A percentile compares a stretch with the other conserved stretches of the same genome.
phyloP scores from a whole-genome alignment of 2,329 filamentous ascomycete genomes.

The Aspergillus aculeatus region DNA sequence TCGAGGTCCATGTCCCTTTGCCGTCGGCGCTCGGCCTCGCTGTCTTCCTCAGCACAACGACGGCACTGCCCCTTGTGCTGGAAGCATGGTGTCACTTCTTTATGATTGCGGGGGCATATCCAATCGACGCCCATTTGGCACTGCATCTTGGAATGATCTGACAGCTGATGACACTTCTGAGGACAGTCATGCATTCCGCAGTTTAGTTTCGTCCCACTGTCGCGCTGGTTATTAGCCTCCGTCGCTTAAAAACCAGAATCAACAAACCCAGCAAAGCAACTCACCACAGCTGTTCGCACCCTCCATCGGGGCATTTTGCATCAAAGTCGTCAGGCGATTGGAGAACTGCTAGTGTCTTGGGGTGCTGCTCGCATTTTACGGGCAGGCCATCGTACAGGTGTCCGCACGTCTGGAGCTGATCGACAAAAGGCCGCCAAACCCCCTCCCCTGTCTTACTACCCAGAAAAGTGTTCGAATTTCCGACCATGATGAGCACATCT shows the following conservation, averaged over 20 bases:
- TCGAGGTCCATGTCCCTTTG: constrained; percentile 53
- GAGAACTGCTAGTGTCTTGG: constrained; percentile 49
- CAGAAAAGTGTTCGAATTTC: constrained; percentile 67
- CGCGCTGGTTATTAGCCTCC: neutral
- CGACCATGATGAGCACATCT: constrained; percentile 65
- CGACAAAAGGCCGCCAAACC: constrained; percentile 60
- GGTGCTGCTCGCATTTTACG: constrained; percentile 61
- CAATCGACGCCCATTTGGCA: constrained; percentile 47
- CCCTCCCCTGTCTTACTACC: constrained; percentile 56
- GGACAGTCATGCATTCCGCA: constrained; percentile 63
- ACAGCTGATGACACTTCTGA: constrained; percentile 60
- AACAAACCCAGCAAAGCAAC: neutral
- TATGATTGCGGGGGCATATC: constrained; percentile 56
- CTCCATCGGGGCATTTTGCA: constrained; percentile 64
- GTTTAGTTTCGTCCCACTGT: constrained; percentile 47
- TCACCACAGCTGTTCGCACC: constrained; percentile 57
- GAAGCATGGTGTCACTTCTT: constrained; percentile 49
- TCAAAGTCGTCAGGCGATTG: constrained; percentile 59
- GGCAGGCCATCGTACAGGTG: constrained; percentile 62
- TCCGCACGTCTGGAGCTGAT: constrained; percentile 51
- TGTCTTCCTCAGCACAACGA: constrained; percentile 54
- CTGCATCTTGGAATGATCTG: constrained; percentile 57
- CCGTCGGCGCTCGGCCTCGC: constrained; percentile 44
- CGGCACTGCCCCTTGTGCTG: constrained; percentile 43
- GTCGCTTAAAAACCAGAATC: no score